phyloP scores from a whole-genome alignment of 2,329 filamentous ascomycete species.

The Colletotrichum simmondsii region DNA sequence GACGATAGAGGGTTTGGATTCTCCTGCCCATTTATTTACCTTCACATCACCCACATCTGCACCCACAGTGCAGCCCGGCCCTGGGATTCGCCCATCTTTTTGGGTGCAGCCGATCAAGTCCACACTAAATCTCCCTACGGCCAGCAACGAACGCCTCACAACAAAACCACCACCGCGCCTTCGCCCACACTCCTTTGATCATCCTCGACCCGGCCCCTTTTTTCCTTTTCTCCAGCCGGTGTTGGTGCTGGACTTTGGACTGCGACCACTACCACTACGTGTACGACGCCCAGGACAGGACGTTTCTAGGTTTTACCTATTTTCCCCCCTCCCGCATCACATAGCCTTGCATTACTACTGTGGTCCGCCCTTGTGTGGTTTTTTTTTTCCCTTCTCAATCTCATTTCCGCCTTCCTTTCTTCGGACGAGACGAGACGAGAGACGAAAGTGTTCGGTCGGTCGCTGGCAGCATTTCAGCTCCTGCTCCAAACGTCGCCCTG shows the following conservation, averaged over 20 bases:
- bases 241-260: conserved; percentile 7
- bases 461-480: conserved; percentile 23
- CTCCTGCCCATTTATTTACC: not conserved
- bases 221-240: conserved; percentile 14
- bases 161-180: conserved; percentile 26
- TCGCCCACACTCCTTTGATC: conserved; percentile 32
- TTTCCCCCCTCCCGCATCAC: not conserved
- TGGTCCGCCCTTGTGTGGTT: not conserved
- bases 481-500: conserved; percentile 26
- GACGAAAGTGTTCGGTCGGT: conserved; percentile 6
- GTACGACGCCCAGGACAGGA: not conserved
- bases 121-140: conserved; percentile 36
- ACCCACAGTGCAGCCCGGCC: conserved; percentile 19
- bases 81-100: conserved; percentile 23
- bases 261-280: conserved; percentile 1
- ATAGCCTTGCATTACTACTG: conserved; percentile 5
- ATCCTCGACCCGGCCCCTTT: conserved; percentile 27
- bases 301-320: conserved; percentile 2
- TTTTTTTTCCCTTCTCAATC: not conserved
- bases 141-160: conserved; percentile 32
- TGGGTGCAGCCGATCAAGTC: conserved; percentile 34
- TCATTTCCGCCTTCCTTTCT: not conserved
- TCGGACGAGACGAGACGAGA: not conserved
- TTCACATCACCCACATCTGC: not conserved
- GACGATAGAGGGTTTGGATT: not conserved